Evolutionary conservation across 768 basidiomycete genomes (phyloP), one percentile per base, ranked within the genome.

Genomic region (Leucocoprinus leucothites): DNA sequence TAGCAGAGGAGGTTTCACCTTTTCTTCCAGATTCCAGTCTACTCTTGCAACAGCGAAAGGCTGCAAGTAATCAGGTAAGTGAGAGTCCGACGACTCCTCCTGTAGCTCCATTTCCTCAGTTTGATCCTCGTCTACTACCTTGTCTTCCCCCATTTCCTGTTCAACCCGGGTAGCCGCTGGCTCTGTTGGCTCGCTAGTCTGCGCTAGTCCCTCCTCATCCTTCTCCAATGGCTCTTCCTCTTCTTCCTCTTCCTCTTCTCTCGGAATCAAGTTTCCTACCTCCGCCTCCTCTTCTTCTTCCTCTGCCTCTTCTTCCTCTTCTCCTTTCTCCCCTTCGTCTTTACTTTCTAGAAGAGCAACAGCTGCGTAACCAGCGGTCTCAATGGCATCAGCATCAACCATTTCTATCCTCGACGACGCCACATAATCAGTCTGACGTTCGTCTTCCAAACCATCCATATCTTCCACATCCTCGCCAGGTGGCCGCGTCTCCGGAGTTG

Each of bases 11-110:
- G 89, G 76, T 36, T 74, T 81, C 43, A 91, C 71, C 63, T 80
- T 82, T 26, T 70, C 68, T 36, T 80, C 75, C 1, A 79, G 65
- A 53, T 84, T 78, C 87, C 88, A 89, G 21, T 84, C 77, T 3
- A 91, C 78, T 0, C 82, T 84, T 5, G 86, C 82, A 16, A 89
- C 87, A 11, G 88, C 86, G 56, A 82, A 92, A 0, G 83, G 79
- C 49, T 77, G 80, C 25, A 91, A 74, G 59, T 91, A 85, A 14
- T 74, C 76, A 2, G 81, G 80, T 45, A 81, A 73, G 21, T 62
- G 63, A 16, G 58, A 34, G 22, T 69, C 69, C 25, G 57, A 54
- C 13, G 19, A 48, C n/a, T 41, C 55, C 25, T 38, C 48, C 14
- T 57, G 44, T 28, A 34, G 13, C 31, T 36, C 31, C 18, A 11